Evolutionary conservation across 2,329 filamentous ascomycete species (phyloP).

Genomic region (Rutstroemia sydowiana): DNA sequence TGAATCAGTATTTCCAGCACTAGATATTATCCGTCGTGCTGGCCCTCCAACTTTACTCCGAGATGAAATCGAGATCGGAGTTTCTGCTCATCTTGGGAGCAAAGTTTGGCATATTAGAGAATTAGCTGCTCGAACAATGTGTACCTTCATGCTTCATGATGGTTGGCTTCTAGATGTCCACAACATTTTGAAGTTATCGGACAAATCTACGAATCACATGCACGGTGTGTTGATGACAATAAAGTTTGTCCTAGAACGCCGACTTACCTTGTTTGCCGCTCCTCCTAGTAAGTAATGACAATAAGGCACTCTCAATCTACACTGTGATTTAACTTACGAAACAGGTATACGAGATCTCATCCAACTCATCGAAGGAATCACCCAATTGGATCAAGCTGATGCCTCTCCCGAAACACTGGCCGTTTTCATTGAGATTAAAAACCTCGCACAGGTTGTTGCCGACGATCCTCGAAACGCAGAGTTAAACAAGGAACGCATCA

Average conservation of each 20-base stretch:
- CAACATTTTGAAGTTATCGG: conserved; percentile 20
- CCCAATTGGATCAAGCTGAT: not conserved
- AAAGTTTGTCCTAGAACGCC: conserved; percentile 49
- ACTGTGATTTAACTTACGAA: conserved; percentile 16
- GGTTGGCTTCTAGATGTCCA: conserved; percentile 41
- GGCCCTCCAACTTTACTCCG: conserved; percentile 53
- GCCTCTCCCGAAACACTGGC: conserved; percentile 19
- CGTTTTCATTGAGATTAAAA: conserved; percentile 30
- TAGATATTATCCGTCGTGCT: conserved; percentile 72
- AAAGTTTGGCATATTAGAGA: conserved; percentile 75
- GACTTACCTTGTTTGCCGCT: conserved; percentile 39
- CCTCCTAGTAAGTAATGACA: conserved; percentile 34
- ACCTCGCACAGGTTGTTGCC: conserved; percentile 18
- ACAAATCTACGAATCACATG: conserved; percentile 41
- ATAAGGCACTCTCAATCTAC: not conserved
- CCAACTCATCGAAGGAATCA: not conserved
- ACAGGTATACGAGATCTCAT: not conserved
- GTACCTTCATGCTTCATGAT: conserved; percentile 50
- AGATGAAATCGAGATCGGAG: conserved; percentile 47
- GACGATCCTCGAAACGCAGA: not conserved
- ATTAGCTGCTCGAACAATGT: conserved; percentile 68
- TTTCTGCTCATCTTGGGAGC: conserved; percentile 58
- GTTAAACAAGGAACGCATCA: no score
- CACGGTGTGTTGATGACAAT: conserved; percentile 53
- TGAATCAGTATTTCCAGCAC: conserved; percentile 72